Conservation (phyloP, 2,329 filamentous ascomycete species). For the Diaporthe australafricana region DNA sequence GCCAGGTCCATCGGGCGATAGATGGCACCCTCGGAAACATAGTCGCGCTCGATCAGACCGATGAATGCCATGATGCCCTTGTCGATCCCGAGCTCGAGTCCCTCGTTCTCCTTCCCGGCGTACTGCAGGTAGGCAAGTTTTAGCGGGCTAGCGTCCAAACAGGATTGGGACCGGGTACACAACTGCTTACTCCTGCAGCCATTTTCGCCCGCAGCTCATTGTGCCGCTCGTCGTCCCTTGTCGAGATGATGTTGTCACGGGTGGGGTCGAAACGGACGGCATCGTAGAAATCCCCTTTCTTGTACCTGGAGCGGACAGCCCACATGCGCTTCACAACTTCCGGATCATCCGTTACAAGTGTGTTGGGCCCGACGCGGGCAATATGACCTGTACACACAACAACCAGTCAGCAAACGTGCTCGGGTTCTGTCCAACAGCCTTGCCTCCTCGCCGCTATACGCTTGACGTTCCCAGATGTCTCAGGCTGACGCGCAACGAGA, state of each 20-base stretch:
- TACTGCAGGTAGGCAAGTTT: slow-evolving; percentile 39
- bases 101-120: slow-evolving; percentile 44
- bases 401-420: neutral
- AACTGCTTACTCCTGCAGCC: slow-evolving; percentile 52
- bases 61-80: slow-evolving; percentile 42
- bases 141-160: slow-evolving; percentile 24
- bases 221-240: slow-evolving; percentile 50
- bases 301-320: slow-evolving; percentile 51
- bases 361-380: slow-evolving; percentile 44
- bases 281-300: slow-evolving; percentile 51
- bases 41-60: slow-evolving; percentile 55
- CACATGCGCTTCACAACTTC: slow-evolving; percentile 46
- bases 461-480: slow-evolving; percentile 30
- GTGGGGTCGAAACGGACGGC: slow-evolving; percentile 51
- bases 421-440: neutral
- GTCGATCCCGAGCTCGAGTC: slow-evolving; percentile 43
- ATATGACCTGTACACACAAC: slow-evolving; percentile 39
- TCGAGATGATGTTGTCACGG: slow-evolving; percentile 50
- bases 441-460: neutral
- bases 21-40: slow-evolving; percentile 46
- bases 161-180: slow-evolving; percentile 31
- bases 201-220: slow-evolving; percentile 56
- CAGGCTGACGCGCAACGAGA: slow-evolving; percentile 29
- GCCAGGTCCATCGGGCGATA: slow-evolving; percentile 61
- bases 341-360: slow-evolving; percentile 44